A percentile compares a stretch with the other conserved stretches of the same genome.
These are phyloP conservation scores for Metarhizium anisopliae DNA, from an alignment of 2,329 filamentous ascomycete species.

Conservation along the genomic window DNA sequence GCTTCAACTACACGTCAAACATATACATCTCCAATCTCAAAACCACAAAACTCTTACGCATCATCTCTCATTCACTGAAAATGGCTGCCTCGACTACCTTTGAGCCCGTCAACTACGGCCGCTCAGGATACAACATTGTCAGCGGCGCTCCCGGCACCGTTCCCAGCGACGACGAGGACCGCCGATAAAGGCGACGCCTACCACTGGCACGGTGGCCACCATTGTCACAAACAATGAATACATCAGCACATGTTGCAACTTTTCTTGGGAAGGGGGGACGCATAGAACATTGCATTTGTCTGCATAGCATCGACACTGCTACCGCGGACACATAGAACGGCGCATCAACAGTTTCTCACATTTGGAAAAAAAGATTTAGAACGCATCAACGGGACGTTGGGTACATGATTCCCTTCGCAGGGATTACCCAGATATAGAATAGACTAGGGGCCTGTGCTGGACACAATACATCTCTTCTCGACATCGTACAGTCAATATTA, in stretches of 20 bases:
- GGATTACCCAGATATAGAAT: neutral
- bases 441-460: neutral
- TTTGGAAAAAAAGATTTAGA: neutral
- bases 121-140: conserved; percentile 35
- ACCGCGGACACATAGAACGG: neutral
- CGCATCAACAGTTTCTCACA: neutral
- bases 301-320: neutral
- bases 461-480: neutral
- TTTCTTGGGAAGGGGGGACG: neutral
- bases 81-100: conserved; percentile 14
- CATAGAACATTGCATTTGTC: neutral
- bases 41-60: too few relatives aligned
- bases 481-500: neutral
- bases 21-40: too few relatives aligned
- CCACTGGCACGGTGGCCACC: conserved; percentile 25
- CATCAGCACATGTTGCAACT: neutral
- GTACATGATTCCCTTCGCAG: neutral
- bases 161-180: conserved; percentile 2
- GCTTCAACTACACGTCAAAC: neutral
- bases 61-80: neutral
- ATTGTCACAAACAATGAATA: neutral
- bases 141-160: conserved; percentile 15
- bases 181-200: conserved; percentile 6
- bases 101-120: conserved; percentile 28
- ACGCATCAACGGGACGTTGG: neutral